Conservation (phyloP, 176 grass and related monocot species). For the Luzula sylvatica region DNA sequence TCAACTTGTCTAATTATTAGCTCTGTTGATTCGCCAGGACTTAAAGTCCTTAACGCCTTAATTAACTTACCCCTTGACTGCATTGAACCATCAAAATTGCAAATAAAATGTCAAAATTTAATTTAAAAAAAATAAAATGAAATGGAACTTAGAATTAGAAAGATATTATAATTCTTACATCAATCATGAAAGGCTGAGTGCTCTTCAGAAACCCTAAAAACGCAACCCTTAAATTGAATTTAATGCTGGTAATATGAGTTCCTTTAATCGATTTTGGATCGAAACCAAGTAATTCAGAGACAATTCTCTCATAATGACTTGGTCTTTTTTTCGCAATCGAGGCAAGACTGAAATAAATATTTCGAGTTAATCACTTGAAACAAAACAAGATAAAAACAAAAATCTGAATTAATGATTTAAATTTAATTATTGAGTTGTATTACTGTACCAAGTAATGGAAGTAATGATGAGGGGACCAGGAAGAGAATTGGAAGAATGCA, state of each 20-base stretch:
- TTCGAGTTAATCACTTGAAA: slow-evolving; percentile 29
- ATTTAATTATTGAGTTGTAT: neutral
- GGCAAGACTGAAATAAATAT: slow-evolving; percentile 59
- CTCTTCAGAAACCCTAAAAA: slow-evolving; percentile 83
- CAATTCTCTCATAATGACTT: slow-evolving; percentile 45
- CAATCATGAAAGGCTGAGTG: slow-evolving; percentile 54
- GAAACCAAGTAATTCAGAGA: slow-evolving; percentile 60
- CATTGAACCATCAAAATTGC: slow-evolving; percentile 7
- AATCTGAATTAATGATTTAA: neutral
- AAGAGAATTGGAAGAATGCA: slow-evolving; percentile 48
- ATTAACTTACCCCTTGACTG: slow-evolving; percentile 77
- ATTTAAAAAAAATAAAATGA: neutral
- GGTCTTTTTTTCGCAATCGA: slow-evolving; percentile 73
- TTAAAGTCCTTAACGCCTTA: slow-evolving; percentile 48
- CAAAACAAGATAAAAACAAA: too few relatives aligned
- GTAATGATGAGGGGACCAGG: slow-evolving; percentile 70
- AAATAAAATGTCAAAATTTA: slow-evolving; percentile 5
- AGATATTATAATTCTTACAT: slow-evolving; percentile 42
- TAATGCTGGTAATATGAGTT: slow-evolving; percentile 69
- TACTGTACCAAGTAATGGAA: slow-evolving; percentile 72
- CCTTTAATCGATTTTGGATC: slow-evolving; percentile 47
- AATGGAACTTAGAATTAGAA: neutral
- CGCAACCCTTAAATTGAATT: slow-evolving; percentile 48
- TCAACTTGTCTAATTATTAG: slow-evolving; percentile 85
- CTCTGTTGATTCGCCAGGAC: slow-evolving; percentile 82